Evolutionary conservation across 2,329 filamentous ascomycete species (phyloP).

Genomic region (Eurotiales sp.): DNA sequence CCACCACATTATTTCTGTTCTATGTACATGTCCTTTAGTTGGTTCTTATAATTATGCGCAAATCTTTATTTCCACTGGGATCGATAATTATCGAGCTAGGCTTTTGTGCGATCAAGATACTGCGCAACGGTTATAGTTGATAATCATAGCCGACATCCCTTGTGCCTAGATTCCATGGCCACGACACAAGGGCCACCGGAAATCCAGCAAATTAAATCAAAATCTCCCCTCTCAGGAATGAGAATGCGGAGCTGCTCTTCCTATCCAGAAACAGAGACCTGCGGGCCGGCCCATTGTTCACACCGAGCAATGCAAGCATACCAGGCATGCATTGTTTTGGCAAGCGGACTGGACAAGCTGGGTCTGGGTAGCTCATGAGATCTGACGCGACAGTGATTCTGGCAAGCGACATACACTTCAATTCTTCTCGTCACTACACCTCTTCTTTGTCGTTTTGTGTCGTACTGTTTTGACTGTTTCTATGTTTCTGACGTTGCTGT

Average conservation of each 20-base stretch:
- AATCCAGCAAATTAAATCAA: neutral
- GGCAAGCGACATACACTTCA: neutral
- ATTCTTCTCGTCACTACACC: neutral
- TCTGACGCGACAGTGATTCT: neutral
- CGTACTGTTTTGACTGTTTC: neutral
- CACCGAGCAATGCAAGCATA: constrained; percentile 5
- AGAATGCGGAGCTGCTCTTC: neutral
- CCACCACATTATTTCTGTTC: too few relatives aligned
- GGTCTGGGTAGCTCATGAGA: neutral
- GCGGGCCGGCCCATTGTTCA: neutral
- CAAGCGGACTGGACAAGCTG: neutral
- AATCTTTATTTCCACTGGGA: too few relatives aligned
- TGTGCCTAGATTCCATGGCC: neutral
- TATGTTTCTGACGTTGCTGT: neutral
- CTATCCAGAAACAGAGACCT: neutral
- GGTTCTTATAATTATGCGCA: too few relatives aligned
- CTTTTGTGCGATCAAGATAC: too few relatives aligned
- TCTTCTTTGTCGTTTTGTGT: neutral
- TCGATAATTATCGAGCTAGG: too few relatives aligned
- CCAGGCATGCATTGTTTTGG: constrained; percentile 6
- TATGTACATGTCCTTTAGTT: too few relatives aligned
- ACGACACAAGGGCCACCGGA: neutral
- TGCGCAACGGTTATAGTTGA: too few relatives aligned
- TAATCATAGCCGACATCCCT: neutral
- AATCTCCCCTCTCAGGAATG: neutral